Base-by-base conservation (phyloP, 2,329 filamentous ascomycete species). In the Nemania sp. region DNA sequence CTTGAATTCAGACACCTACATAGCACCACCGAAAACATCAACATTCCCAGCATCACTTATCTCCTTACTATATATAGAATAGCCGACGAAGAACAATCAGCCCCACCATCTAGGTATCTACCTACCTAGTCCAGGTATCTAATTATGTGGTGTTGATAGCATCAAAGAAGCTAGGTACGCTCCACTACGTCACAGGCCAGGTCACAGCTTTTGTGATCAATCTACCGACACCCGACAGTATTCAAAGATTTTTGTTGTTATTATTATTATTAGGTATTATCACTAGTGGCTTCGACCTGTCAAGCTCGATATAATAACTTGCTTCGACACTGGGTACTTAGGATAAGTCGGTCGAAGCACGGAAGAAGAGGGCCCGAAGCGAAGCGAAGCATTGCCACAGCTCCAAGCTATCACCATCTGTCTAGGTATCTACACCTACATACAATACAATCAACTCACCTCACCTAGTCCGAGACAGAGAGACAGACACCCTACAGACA, bases 181-280 rank as follows among this genome's bases (percentile, higher is more conserved):
- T 41, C 38, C 38, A 70, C 67, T 67, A 73, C 66, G 71, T 65
- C 70, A 66, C 63, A 41, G 41, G 38, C 58, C 53, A 15, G 49
- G 18, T 8, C 26, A n/a, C n/a, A 45, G 51, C 55, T 64, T 53
- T 20, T 49, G 10, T 18, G 26, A 45, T 18, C 20, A 15, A 45
- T 11, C 29, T 24, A 51, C 61, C 10, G 55, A 51, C 57, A n/a
- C 13, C 18, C 24, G 10, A 18, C 51, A 27, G 29, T 24, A 29
- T 32, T 45, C n/a, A n/a, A n/a, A n/a, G n/a, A n/a, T n/a, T n/a
- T n/a, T n/a, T n/a, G n/a, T n/a, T n/a, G n/a, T n/a, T n/a, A n/a
- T n/a, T n/a, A n/a, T n/a, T n/a, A n/a, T n/a, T n/a, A n/a, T n/a
- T n/a, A n/a, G n/a, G n/a, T n/a, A 35, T 63, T 35, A 29, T 32